Base-by-base conservation (phyloP, 2,329 filamentous ascomycete species). In the Chrysoporthe deuterocubensis region DNA sequence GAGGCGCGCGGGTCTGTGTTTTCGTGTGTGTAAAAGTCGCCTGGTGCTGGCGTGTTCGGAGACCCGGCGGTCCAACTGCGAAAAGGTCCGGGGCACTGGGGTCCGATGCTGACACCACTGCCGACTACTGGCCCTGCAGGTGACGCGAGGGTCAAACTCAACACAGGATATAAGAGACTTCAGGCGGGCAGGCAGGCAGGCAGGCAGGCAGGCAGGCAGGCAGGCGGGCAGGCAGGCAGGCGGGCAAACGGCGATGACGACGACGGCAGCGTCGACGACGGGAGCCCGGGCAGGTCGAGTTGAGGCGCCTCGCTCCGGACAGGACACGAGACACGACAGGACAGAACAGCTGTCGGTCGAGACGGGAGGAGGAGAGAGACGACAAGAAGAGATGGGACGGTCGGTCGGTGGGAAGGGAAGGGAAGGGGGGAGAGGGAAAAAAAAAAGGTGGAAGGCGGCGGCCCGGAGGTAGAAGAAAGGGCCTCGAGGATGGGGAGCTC, bases 1-100 rank as follows among this genome's bases (percentile, higher is more conserved):
- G 54, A 40, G 32, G 32, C 18, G 54, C 40, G 32, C 18, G 32
- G 54, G 13, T 14, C 16, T 9, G 54, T 26, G 54, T 16, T 42
- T 21, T 46, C 7, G 32, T 18, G 48, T 48, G 40, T 52, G 48
- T 52, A 34, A 52, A 26, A 26, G 26, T 26, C 26, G 26, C 26
- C 26, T 26, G 26, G 46, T 46, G 44, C 52, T 63, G 37, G 16
- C 18, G 43, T 50, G 26, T 43, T 69, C 67, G 67, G 67, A 69
- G 67, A 67, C 66, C 67, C 67, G 67, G 67, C 54, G 64, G 32
- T 54, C 40, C 16, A 63, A 54, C 62, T 44, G 65, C 60, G 64
- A 66, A 62, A 62, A 62, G 58, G 69, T 64, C 61, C 64, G 67
- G 64, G 60, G 65, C 26, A 42, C 57, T 61, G 50, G 64, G 57